Base-by-base conservation (phyloP, 2,329 filamentous ascomycete genomes). In the Monilinia aucupariae region DNA sequence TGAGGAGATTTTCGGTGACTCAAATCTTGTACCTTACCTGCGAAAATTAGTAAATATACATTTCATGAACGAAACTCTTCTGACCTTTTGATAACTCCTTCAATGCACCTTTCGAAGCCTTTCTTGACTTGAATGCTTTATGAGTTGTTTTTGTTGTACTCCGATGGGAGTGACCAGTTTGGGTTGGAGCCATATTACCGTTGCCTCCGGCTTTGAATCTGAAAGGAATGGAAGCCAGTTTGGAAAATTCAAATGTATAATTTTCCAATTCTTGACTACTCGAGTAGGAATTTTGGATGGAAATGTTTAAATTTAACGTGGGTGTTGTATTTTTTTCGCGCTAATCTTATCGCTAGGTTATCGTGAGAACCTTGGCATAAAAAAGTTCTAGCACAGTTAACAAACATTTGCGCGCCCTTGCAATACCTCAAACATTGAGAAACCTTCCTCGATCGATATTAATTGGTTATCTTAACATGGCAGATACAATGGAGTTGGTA, bases 111-210 rank as follows among this genome's bases (percentile, higher is more conserved):
- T 97, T 97, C 66, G 90, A 91, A 48, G 92, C 85, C 79, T 96
- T 92, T 75, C 87, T 87, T 64, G 91, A 91, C 78, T 99, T 99
- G 82, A 92, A 99, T 32, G 88, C 76, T 81, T 99, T 99, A 78
- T 96, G 87, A 68, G 83, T 79, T 72, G 85, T 81, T 81, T 97
- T 99, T 61, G 92, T 96, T 64, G 92, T 97, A 73, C 90, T 90
- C 75, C 93, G 85, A 77, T 99, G 94, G 74, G 93, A 92, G 77
- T 97, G 91, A 69, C 80, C 81, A 75, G 79, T 78, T 73, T 84
- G 82, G 65, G 82, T 80, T 77, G 85, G 83, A 73, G 90, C 87
- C 90, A 94, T 94, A 71, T 83, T 89, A 77, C 81, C 68, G 64
- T 64, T 68, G 59, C 70, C 82, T 76, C 89, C 88, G 76, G 88